Percentiles rank a stretch among this genome's conserved stretches.
These are phyloP conservation scores for Galeopsis tetrahit DNA, from an alignment of 257 asterid species.

Conservation along the genomic window DNA sequence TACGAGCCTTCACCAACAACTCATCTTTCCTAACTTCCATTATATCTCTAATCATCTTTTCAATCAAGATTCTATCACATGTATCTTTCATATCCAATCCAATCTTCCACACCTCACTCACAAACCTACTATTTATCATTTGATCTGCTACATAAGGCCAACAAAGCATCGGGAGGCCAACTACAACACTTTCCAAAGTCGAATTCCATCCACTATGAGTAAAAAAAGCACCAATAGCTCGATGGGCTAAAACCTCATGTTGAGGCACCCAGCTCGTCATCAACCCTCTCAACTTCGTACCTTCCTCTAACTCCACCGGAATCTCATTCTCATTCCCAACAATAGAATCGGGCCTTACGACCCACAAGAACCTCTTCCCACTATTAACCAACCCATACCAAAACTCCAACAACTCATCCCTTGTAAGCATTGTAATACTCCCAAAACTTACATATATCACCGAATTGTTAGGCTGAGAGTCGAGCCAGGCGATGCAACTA, in stretches of 20 bases:
- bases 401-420: slow-evolving; percentile 49
- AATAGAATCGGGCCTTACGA: slow-evolving; percentile 48
- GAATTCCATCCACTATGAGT: slow-evolving; percentile 57
- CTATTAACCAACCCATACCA: slow-evolving; percentile 62
- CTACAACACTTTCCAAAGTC: slow-evolving; percentile 33
- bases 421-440: slow-evolving; percentile 36
- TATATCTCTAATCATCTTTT: slow-evolving; percentile 46
- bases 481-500: slow-evolving; percentile 44
- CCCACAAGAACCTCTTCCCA: slow-evolving; percentile 56
- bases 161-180: slow-evolving; percentile 44
- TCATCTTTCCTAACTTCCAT: slow-evolving; percentile 51
- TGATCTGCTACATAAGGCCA: slow-evolving; percentile 54
- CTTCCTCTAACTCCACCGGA: slow-evolving; percentile 34
- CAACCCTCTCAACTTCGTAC: slow-evolving; percentile 41
- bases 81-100: slow-evolving; percentile 68
- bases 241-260: slow-evolving; percentile 50
- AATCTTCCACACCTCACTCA: slow-evolving; percentile 60
- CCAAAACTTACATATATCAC: slow-evolving; percentile 53
- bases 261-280: slow-evolving; percentile 66
- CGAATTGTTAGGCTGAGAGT: slow-evolving; percentile 36
- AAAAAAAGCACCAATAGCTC: slow-evolving; percentile 49
- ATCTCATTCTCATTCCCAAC: slow-evolving; percentile 24
- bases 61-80: slow-evolving; percentile 45
- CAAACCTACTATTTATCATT: slow-evolving; percentile 52
- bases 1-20: slow-evolving; percentile 36